Base-by-base conservation (phyloP, 1,139 yeast genomes). In the Citeromyces siamensis region DNA sequence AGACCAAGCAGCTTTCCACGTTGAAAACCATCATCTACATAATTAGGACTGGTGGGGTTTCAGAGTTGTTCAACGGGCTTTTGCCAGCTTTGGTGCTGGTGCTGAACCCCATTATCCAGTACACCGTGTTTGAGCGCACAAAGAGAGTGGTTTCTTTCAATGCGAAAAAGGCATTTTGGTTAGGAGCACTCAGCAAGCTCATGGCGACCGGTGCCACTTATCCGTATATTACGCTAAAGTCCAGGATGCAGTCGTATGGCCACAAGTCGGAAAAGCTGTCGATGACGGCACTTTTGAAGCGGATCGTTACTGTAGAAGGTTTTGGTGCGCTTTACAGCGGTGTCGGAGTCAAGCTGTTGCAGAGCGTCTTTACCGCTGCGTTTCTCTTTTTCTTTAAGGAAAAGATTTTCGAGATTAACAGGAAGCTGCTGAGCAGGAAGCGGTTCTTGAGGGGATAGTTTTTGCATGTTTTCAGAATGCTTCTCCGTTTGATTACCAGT, bases 361-460 rank as follows among this genome's bases (percentile, higher is more conserved):
- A 88, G 59, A 77, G 90, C 40, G 85, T 88, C 38, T 55, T 80
- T 41, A 84, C 94, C 33, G 93, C 95, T 5, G 96, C 95, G 1
- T 82, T 88, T 51, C 66, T 88, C 49, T 88, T 88, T 55, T 83
- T 79, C 56, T 86, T 88, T 60, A 88, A 88, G 61, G 96, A 88
- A 55, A 90, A 83, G 56, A 68, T 86, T 45, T 68, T 77, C 41
- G 49, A 57, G 4, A 62, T 75, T n/a, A 65, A 73, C 40, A 66
- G 69, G 36, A 53, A 52, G 43, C 52, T 73, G 42, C 64, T 72
- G 36, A 62, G 58, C 46, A 48, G 55, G 21, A 19, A 12, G 36
- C 17, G 28, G 14, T 12, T 17, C n/a, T 16, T 21, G 7, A n/a
- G 7, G 7, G 23, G 10, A 21, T 8, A 21, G 23, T 21, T 10